Evolutionary conservation across 202 grass and related monocot species (phyloP).

Genomic region (Saccharum hybrid): DNA sequence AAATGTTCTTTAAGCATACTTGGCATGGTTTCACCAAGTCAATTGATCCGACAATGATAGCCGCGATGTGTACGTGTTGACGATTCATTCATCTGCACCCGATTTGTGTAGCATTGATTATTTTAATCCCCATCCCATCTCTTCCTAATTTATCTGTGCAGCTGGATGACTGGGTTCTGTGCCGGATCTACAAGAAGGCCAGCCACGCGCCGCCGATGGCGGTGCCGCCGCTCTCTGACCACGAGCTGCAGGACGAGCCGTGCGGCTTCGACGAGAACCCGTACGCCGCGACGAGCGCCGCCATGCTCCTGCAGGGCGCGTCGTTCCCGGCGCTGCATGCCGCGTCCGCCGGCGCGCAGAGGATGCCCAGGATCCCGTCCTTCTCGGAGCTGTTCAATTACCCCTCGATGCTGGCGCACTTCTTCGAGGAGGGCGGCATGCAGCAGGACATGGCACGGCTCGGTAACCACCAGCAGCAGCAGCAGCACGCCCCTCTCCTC

Average conservation of each 20-base stretch:
- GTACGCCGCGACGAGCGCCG: conserved; percentile 44
- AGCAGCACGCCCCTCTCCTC: conserved; percentile 42
- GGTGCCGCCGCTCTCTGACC: conserved; percentile 54
- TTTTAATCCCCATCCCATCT: neutral
- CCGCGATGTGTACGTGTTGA: conserved; percentile 45
- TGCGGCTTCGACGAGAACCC: conserved; percentile 47
- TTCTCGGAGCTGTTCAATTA: conserved; percentile 73
- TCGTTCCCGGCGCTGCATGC: neutral
- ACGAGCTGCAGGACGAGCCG: conserved; percentile 65
- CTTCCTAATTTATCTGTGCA: conserved; percentile 19
- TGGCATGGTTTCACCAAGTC: conserved; percentile 58
- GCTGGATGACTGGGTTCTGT: conserved; percentile 97
- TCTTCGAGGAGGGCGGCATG: conserved; percentile 52
- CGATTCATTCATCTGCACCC: conserved; percentile 23
- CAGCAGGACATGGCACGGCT: conserved; percentile 21
- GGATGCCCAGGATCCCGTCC: conserved; percentile 73
- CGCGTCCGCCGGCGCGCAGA: neutral
- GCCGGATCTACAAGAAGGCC: conserved; percentile 94
- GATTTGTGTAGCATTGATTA: neutral
- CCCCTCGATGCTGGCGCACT: conserved; percentile 56
- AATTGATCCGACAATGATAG: conserved; percentile 59
- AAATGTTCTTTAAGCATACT: conserved; percentile 61
- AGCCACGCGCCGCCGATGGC: conserved; percentile 51
- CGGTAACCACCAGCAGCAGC: conserved; percentile 4
- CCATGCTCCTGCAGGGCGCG: conserved; percentile 42